A percentile compares a stretch with the other conserved stretches of the same genome.
Evolutionary conservation across 345 rosid species (phyloP).

Genomic region (Eucalyptus pumila): DNA sequence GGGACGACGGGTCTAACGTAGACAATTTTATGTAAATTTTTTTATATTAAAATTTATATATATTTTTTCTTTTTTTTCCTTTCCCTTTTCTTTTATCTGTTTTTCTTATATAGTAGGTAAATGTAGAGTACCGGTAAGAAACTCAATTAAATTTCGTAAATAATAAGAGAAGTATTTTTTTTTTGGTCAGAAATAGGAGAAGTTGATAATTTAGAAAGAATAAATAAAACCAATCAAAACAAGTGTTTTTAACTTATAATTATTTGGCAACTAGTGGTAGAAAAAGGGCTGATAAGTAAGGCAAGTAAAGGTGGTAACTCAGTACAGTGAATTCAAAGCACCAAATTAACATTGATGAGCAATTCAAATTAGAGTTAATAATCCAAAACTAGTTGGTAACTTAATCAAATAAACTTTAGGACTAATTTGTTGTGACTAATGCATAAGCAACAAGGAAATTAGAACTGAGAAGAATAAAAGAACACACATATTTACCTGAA

Average conservation of each 20-base stretch:
- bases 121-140: background rate
- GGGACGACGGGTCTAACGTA: accelerated
- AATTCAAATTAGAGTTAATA: background rate
- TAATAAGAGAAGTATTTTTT: no score
- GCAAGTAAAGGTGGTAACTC: background rate
- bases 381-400: no score
- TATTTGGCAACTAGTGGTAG: background rate
- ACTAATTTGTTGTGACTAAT: background rate
- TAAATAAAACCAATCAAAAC: no score
- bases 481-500: background rate
- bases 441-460: accelerated
- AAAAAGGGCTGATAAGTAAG: background rate
- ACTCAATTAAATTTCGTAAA: no score
- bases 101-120: background rate
- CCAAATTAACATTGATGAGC: background rate
- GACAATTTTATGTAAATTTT: accelerated
- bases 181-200: background rate
- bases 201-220: no score
- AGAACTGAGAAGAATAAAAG: background rate
- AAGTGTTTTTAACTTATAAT: background rate
- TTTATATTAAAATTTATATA: no score
- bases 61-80: no score
- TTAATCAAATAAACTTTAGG: no score
- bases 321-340: background rate
- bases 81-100: background rate